A percentile compares a stretch with the other conserved stretches of the same genome.
phyloP scores from a whole-genome alignment of 2,329 filamentous ascomycete species.

The Verticillium longisporum region DNA sequence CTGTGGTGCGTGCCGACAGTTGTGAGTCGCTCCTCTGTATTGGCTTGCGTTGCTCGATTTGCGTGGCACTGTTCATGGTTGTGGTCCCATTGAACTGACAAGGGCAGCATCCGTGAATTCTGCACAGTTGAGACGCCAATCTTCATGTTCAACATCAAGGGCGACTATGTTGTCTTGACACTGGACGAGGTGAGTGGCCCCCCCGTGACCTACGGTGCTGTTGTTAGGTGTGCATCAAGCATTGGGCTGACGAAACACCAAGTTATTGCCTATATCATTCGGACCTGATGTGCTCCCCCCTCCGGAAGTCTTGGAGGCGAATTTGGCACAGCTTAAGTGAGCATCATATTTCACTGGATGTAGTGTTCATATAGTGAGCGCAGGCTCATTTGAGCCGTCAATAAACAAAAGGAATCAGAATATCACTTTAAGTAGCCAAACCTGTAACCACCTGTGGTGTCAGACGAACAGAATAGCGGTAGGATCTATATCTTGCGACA shows the following conservation, averaged over 20 bases:
- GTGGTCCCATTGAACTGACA: conserved; percentile 4
- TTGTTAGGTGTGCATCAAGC: not conserved
- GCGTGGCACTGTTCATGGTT: not conserved
- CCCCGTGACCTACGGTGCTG: not conserved
- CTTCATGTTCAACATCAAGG: conserved; percentile 87
- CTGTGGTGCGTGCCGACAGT: conserved; percentile 95
- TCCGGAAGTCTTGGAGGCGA: conserved; percentile 17
- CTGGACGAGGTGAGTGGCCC: conserved; percentile 53
- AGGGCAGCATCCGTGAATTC: conserved; percentile 66
- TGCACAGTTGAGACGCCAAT: conserved; percentile 64
- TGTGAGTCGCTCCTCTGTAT: conserved; percentile 45
- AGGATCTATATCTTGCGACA: too few relatives aligned
- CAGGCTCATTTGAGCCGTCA: not conserved
- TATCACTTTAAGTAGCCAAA: too few relatives aligned
- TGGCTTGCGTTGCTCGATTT: not conserved
- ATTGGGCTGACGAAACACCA: not conserved
- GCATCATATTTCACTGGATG: not conserved
- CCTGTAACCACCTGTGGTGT: too few relatives aligned
- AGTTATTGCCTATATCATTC: conserved; percentile 65
- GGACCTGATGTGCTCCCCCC: conserved; percentile 52
- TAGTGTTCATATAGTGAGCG: not conserved
- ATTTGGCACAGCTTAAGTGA: not conserved
- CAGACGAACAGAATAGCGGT: too few relatives aligned
- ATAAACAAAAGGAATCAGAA: too few relatives aligned
- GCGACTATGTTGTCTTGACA: conserved; percentile 61